Conservation (phyloP, 306 rosid genomes). For the Vachellia collinsii region DNA sequence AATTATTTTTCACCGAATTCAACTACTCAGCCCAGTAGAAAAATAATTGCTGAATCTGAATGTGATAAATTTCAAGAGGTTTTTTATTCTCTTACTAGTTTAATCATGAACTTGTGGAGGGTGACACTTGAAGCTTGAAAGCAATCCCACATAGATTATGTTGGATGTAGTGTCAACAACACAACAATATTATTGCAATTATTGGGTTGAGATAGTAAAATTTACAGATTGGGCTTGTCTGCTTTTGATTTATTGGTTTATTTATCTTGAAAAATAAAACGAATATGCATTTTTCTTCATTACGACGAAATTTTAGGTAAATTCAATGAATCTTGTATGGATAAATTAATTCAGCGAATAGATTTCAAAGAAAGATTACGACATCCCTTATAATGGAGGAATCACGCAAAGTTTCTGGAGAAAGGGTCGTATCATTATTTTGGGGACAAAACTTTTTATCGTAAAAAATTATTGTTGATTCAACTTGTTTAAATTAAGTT, state of each 20-base stretch:
- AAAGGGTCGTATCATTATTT: not conserved
- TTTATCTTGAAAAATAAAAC: not conserved
- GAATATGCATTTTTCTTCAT: not conserved
- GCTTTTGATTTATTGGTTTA: slow-evolving; percentile 4
- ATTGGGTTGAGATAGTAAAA: slow-evolving; percentile 6
- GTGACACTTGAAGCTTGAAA: slow-evolving; percentile 19
- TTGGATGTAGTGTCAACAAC: slow-evolving; percentile 5
- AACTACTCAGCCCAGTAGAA: not conserved
- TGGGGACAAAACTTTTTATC: not conserved
- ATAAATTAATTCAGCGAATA: not conserved
- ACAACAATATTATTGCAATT: slow-evolving; percentile 6
- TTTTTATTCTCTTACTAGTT: slow-evolving; percentile 7
- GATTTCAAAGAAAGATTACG: not conserved
- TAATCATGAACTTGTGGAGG: slow-evolving; percentile 14
- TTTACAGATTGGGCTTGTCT: not conserved
- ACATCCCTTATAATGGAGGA: not conserved
- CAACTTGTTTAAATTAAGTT: not conserved
- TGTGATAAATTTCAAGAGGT: slow-evolving; percentile 7
- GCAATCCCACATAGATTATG: slow-evolving; percentile 19
- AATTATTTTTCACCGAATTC: not conserved
- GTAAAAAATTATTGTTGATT: not conserved
- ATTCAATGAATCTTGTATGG: not conserved
- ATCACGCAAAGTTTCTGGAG: not conserved
- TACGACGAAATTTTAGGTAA: not conserved
- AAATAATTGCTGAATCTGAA: not conserved